A percentile compares a stretch with the other conserved stretches of the same genome.
phyloP scores from a whole-genome alignment of 78 protist genomes.

The Isochrysis galbana region DNA sequence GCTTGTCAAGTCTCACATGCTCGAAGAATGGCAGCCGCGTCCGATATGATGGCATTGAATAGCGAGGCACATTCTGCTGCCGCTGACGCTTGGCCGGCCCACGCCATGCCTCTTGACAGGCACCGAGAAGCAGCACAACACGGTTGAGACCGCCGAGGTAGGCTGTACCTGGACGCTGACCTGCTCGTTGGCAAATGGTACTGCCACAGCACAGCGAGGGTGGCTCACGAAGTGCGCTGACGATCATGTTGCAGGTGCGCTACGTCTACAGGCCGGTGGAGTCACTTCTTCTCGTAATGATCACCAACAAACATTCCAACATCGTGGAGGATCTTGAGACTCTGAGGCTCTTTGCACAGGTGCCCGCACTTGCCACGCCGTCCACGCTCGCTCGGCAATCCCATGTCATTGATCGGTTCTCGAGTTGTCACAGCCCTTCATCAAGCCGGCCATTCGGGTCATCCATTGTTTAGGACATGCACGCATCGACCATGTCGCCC shows the following conservation, averaged over 20 bases:
- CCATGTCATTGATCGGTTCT: too few species aligned
- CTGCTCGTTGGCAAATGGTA: conserved; percentile 71
- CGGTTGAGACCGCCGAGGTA: not conserved
- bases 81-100: not conserved
- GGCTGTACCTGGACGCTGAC: not conserved
- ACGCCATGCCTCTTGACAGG: not conserved
- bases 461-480: too few species aligned
- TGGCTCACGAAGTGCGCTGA: too few species aligned
- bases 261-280: conserved; percentile 97
- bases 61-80: too few species aligned
- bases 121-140: not conserved
- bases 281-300: conserved; percentile 73
- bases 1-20: too few species aligned
- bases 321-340: conserved; percentile 94
- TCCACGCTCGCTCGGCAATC: too few species aligned
- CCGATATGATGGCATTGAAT: too few species aligned
- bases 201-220: conserved; percentile 43
- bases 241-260: conserved; percentile 60
- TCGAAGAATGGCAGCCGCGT: too few species aligned
- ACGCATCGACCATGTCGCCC: too few species aligned
- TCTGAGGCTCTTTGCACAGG: conserved; percentile 81
- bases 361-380: too few species aligned
- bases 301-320: conserved; percentile 89
- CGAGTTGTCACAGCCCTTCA: too few species aligned
- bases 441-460: too few species aligned